These are phyloP conservation scores for Dothidotthia symphoricarpi DNA, from an alignment of 2,329 filamentous ascomycete species.

Conservation along the genomic window DNA sequence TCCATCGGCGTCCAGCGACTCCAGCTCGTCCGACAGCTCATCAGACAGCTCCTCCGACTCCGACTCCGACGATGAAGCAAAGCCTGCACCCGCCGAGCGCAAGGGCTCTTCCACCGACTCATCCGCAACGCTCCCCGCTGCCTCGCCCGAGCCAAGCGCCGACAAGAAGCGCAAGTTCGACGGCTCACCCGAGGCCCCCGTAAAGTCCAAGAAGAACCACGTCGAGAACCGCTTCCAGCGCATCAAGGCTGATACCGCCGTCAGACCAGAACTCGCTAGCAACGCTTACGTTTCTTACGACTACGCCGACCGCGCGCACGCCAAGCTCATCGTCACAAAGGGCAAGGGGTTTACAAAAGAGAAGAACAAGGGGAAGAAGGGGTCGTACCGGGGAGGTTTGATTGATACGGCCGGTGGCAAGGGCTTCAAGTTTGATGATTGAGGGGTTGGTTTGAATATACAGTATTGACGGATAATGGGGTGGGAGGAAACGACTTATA, in stretches of 20 bases:
- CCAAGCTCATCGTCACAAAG: conserved; percentile 84
- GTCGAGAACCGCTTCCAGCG: conserved; percentile 67
- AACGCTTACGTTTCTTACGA: conserved; percentile 82
- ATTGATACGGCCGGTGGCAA: conserved; percentile 83
- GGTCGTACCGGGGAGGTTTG: conserved; percentile 81
- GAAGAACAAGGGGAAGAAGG: conserved; percentile 86
- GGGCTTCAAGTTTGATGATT: conserved; percentile 94
- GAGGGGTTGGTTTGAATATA: conserved; percentile 3
- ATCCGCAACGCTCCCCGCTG: conserved; percentile 37
- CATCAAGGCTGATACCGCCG: conserved; percentile 66
- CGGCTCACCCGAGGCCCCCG: conserved; percentile 25
- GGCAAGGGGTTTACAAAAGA: conserved; percentile 99
- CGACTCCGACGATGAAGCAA: conserved; percentile 24
- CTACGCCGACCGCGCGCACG: conserved; percentile 84
- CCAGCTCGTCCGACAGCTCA: conserved; percentile 19
- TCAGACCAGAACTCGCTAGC: conserved; percentile 68
- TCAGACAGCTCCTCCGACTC: conserved; percentile 21
- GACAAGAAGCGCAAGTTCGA: conserved; percentile 47
- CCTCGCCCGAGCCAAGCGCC: conserved; percentile 29
- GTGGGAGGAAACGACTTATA: too few species aligned
- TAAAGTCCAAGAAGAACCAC: conserved; percentile 35
- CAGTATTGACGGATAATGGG: too few species aligned
- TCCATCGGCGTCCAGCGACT: conserved; percentile 22
- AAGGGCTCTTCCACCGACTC: conserved; percentile 50
- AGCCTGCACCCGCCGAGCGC: conserved; percentile 22